Conservation (phyloP, 805 yeast genomes). For the Candida odintsovae region DNA sequence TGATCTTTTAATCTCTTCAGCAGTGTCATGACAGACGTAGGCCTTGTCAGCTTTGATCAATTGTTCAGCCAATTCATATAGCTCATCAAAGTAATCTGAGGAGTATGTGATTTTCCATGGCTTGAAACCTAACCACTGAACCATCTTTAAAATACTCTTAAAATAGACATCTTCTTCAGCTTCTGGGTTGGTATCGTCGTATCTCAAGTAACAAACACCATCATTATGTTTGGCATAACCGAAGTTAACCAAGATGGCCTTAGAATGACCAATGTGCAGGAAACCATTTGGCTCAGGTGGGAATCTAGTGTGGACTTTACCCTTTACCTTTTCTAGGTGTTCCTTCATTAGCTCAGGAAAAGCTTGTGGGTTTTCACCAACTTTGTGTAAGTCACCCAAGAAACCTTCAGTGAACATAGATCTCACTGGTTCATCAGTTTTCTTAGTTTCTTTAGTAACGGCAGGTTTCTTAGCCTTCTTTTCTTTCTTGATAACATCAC, state of each 20-base stretch:
- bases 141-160: constrained; percentile 75
- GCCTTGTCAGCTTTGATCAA: constrained; percentile 69
- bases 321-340: constrained; percentile 73
- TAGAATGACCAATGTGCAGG: constrained; percentile 95
- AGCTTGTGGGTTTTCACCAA: constrained; percentile 92
- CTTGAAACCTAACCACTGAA: constrained; percentile 87
- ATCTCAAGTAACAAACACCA: constrained; percentile 89
- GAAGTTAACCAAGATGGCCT: constrained; percentile 95
- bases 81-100: constrained; percentile 86
- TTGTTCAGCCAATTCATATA: constrained; percentile 84
- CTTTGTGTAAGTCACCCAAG: constrained; percentile 88
- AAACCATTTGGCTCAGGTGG: constrained; percentile 99
- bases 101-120: constrained; percentile 97
- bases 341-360: constrained; percentile 78
- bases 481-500: constrained; percentile 79
- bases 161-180: constrained; percentile 94
- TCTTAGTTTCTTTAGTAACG: constrained; percentile 20
- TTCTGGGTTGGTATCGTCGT: constrained; percentile 97
- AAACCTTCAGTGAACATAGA: constrained; percentile 95
- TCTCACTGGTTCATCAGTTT: constrained; percentile 29
- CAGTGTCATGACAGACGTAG: constrained; percentile 89
- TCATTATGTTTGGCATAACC: constrained; percentile 88
- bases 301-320: constrained; percentile 86
- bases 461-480: constrained; percentile 46
- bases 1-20: constrained; percentile 83